Evolutionary conservation across 257 asterid genomes (phyloP), one percentile per base, ranked within the genome.

Genomic region (Marsdenia floribunda): DNA sequence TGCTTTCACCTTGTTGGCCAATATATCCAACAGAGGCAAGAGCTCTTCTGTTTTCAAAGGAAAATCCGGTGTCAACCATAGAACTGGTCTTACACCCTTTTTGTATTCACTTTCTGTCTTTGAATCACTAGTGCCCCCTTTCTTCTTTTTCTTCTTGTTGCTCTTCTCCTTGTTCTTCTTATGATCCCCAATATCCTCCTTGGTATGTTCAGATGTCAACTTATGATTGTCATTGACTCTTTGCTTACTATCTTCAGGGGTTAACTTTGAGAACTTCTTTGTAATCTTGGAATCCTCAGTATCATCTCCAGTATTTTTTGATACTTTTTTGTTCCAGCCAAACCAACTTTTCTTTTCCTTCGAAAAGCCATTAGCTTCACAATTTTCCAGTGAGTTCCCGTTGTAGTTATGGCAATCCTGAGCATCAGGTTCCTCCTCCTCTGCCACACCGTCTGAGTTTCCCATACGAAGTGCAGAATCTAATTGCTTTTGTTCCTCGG

Each of bases 1-100:
- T 16, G 97, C 98, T 83, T 95, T 95, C 76, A 95, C 99, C 86
- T 95, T 95, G 85, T 91, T 91, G 44, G 99, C 99, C 80, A 95
- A 85, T 82, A 95, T 95, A 81, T 95, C 99, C 68, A 95, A 97
- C 84, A 95, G 85, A 54, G 99, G 99, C 82, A 95, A 85, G 73
- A 95, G 91, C 80, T 95, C 99, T 80, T 95, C 97, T 3, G 96
- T 91, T 89, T 85, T 86, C 85, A 95, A 83, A 65, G 97, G 99
- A 74, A 92, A 95, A 85, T 95, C 98, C 6, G 98, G 99, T 9
- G 99, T 95, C 86, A 95, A 82, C 99, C 99, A 95, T 76, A 95
- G 80, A 80, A 92, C 97, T 33, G 99, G 99, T 74, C 96, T 90
- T 80, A 95, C 74, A 50, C 99, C 99, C 74, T 95, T 95, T 83